Evolutionary conservation across 2,329 filamentous ascomycete species (phyloP).

Genomic region (Ceratocystis eucalypticola): DNA sequence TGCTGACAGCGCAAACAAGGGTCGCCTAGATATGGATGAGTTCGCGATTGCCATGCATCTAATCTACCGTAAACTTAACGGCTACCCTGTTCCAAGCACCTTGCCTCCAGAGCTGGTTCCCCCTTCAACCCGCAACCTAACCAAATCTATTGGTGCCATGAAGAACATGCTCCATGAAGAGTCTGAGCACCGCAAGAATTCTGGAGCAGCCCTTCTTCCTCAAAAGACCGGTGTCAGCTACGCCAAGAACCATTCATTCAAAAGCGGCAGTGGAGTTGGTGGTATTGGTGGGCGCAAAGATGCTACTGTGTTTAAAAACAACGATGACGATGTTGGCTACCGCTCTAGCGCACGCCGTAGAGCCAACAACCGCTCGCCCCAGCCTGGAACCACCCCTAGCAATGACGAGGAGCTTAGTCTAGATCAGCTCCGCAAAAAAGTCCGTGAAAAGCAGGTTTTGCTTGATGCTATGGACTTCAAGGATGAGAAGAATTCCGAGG

Average conservation of each 20-base stretch:
- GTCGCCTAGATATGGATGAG: slow-evolving; percentile 86
- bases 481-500: slow-evolving; percentile 77
- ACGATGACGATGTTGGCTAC: slow-evolving; percentile 85
- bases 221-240: slow-evolving; percentile 98
- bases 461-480: slow-evolving; percentile 94
- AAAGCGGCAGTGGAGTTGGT: slow-evolving; percentile 38
- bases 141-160: slow-evolving; percentile 81
- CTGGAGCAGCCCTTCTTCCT: slow-evolving; percentile 77
- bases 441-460: slow-evolving; percentile 85
- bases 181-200: slow-evolving; percentile 76
- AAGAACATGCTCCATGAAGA: slow-evolving; percentile 82
- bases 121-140: slow-evolving; percentile 86
- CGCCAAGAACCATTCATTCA: slow-evolving; percentile 88
- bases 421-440: slow-evolving; percentile 83
- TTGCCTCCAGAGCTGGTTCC: slow-evolving; percentile 87
- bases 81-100: slow-evolving; percentile 77
- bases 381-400: slow-evolving; percentile 55
- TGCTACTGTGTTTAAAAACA: slow-evolving; percentile 91
- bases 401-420: slow-evolving; percentile 59
- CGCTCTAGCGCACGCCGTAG: slow-evolving; percentile 85
- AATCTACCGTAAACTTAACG: slow-evolving; percentile 94
- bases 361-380: slow-evolving; percentile 63
- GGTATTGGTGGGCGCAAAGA: slow-evolving; percentile 62
- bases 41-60: slow-evolving; percentile 98
- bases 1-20: slow-evolving; percentile 85